phyloP scores from a whole-genome alignment of 148 eudicot species.

The Dianthus caryophyllus region DNA sequence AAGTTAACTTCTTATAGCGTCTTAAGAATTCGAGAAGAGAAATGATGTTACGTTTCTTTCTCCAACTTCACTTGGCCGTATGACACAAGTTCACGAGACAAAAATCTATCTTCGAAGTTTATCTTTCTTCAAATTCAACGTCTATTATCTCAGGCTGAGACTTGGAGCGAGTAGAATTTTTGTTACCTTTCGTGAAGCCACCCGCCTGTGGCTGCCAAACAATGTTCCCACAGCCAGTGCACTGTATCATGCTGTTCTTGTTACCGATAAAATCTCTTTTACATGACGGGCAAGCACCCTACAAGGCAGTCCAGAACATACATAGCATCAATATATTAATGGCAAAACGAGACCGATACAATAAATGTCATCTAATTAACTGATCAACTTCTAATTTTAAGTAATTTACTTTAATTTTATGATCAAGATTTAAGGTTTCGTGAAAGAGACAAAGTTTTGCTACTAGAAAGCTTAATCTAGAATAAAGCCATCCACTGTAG shows the following conservation, averaged over 20 bases:
- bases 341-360: conserved; percentile 1
- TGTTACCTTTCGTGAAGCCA: conserved; percentile 50
- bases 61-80: not conserved
- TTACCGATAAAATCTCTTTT: conserved; percentile 68
- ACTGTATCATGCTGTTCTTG: conserved; percentile 58
- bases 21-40: not conserved
- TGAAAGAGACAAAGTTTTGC: not conserved
- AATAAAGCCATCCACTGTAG: not conserved
- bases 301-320: conserved; percentile 10
- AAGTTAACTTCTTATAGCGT: conserved; percentile 3
- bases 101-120: conserved; percentile 10
- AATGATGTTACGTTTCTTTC: not conserved
- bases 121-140: conserved; percentile 82
- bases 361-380: not conserved
- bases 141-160: conserved; percentile 72
- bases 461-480: not conserved
- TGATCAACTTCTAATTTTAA: not conserved
- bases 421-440: not conserved
- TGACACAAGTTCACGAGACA: not conserved
- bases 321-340: not conserved
- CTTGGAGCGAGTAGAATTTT: conserved; percentile 36
- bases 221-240: conserved; percentile 67
- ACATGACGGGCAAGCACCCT: conserved; percentile 98
- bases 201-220: conserved; percentile 91
- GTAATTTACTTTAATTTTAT: not conserved